Base-by-base conservation (phyloP, 2,329 filamentous ascomycete species). In the Endothia cerciana region DNA sequence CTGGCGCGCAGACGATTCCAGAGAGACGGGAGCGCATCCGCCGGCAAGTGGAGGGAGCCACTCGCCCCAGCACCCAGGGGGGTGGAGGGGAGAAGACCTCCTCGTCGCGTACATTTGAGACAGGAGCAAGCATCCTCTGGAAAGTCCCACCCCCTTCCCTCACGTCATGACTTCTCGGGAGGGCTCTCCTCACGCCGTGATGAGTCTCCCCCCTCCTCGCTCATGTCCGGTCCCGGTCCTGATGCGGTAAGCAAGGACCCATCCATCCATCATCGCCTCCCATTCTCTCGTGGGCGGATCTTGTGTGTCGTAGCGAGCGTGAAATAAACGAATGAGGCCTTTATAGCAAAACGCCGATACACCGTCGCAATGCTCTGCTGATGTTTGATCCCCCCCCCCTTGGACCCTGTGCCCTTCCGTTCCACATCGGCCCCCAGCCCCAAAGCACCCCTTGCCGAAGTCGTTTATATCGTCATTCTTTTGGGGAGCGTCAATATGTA, bases 281-380 rank as follows among this genome's bases (percentile, higher is more conserved):
- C 47, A 30, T 30, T 22, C 25, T 51, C 47, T 13, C 15, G 25
- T 25, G 22, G 47, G 22, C 47, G 1, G 7, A 4, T 36, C 8
- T 51, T 11, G 40, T 25, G 3, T 33, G 10, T 38, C 33, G 30
- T 51, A 61, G 59, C 59, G 59, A 61, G 45, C 30, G 59, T 60
- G 40, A 49, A 25, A 47, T 17, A 19, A 61, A 51, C 28, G 25
- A 45, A 43, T 5, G 25, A 55, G n/a, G 30, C 25, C 33, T 62
- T 41, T 62, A 62, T 53, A 53, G 60, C 60, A 62, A 53, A 62
- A 62, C 60, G 60, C 60, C 60, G 45, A 28, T 61, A 33, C 60
- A 53, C 60, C 45, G 36, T 33, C 22, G 47, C 60, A 49, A 62
- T 62, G 60, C 60, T 53, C 30, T 22, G 15, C 45, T 49, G 10